A percentile compares a stretch with the other conserved stretches of the same genome.
Conservation (phyloP, 2,329 filamentous ascomycete species). For the Ophiostoma ips region DNA sequence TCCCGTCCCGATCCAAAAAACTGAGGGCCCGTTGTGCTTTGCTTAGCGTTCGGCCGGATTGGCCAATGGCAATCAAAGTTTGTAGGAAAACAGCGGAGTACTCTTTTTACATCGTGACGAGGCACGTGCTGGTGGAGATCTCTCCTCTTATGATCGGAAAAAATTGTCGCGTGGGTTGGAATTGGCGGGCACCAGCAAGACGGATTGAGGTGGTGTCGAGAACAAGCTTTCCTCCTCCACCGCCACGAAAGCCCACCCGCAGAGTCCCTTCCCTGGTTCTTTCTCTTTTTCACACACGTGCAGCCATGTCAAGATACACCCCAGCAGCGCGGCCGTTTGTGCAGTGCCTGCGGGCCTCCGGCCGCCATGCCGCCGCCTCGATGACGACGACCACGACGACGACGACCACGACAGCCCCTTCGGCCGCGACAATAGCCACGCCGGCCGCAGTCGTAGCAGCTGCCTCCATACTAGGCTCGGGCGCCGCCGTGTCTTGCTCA, state of each 20-base stretch:
- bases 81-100: too few relatives aligned
- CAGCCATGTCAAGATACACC: slow-evolving; percentile 11
- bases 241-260: neutral
- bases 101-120: too few relatives aligned
- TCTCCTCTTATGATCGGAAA: neutral
- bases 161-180: slow-evolving; percentile 7
- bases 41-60: neutral
- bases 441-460: neutral
- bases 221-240: slow-evolving; percentile 3
- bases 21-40: neutral
- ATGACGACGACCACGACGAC: too few relatives aligned
- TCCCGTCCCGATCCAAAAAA: neutral
- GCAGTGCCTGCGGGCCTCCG: slow-evolving; percentile 9
- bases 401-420: neutral
- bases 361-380: neutral
- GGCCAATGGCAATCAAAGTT: neutral
- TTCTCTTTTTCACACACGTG: too few relatives aligned
- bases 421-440: neutral
- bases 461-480: neutral
- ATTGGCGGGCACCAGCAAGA: neutral
- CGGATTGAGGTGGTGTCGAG: neutral
- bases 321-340: slow-evolving; percentile 13
- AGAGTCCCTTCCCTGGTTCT: too few relatives aligned
- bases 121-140: neutral
- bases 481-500: too few relatives aligned